Evolutionary conservation across 2,329 filamentous ascomycete species (phyloP).

Genomic region (Fusarium sacchari): DNA sequence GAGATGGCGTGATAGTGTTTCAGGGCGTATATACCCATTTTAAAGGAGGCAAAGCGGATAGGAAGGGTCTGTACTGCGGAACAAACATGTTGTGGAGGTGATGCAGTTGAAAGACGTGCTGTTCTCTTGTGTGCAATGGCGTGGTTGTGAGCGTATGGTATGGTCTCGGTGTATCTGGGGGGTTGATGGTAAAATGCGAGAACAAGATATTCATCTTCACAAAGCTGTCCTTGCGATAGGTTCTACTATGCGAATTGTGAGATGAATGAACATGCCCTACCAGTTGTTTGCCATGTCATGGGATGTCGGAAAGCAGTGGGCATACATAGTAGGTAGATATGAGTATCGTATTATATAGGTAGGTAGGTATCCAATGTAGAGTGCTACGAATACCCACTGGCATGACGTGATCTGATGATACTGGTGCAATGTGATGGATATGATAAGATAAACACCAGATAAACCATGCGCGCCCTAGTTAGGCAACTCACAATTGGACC

Average conservation of each 20-base stretch:
- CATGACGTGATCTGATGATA: neutral
- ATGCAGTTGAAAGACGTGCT: conserved; percentile 1
- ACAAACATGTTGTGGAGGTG: neutral
- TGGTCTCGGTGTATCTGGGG: neutral
- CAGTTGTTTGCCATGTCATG: neutral
- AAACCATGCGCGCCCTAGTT: neutral
- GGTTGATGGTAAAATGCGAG: conserved; percentile 1
- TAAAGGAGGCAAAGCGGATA: conserved; percentile 27
- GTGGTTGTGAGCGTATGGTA: neutral
- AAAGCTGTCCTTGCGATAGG: neutral
- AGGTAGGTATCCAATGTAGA: neutral
- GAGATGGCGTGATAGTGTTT: conserved; percentile 35
- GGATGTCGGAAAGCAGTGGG: neutral
- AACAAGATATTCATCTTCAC: conserved; percentile 9
- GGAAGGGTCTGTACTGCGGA: conserved; percentile 9
- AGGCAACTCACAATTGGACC: neutral
- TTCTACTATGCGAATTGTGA: neutral
- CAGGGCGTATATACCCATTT: conserved; percentile 49
- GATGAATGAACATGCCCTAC: neutral
- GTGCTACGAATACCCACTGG: neutral
- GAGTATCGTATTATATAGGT: neutral
- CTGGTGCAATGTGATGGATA: neutral
- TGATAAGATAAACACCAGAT: conserved; percentile 22
- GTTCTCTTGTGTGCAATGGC: neutral
- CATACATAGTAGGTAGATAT: neutral